Percentiles rank a stretch among this genome's conserved stretches.
Conservation (phyloP, 2,329 filamentous ascomycete genomes). For the Drechslerella coelobrocha region DNA sequence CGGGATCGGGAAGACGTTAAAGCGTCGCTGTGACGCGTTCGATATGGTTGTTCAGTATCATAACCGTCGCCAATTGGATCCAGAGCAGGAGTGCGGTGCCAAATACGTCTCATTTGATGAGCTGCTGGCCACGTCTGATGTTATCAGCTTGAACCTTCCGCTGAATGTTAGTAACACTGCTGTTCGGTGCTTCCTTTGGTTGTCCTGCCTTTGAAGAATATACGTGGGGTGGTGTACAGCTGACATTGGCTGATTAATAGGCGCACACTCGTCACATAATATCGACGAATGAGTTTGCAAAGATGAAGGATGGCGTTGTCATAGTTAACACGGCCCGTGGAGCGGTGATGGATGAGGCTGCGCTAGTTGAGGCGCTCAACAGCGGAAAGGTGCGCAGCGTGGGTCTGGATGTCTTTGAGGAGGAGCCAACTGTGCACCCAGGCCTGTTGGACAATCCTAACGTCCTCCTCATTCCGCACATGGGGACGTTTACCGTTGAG, state of each 20-base stretch:
- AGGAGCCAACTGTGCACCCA: slow-evolving; percentile 78
- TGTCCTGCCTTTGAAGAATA: background rate
- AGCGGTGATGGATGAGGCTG: slow-evolving; percentile 80
- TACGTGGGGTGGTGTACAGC: slow-evolving; percentile 2
- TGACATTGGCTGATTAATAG: slow-evolving; percentile 26
- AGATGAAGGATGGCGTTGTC: slow-evolving; percentile 79
- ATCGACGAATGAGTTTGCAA: slow-evolving; percentile 71
- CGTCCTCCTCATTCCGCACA: slow-evolving; percentile 79
- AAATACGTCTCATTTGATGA: slow-evolving; percentile 77
- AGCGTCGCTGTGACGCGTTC: slow-evolving; percentile 75
- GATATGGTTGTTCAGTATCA: slow-evolving; percentile 78
- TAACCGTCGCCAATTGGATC: slow-evolving; percentile 71
- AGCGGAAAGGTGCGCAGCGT: slow-evolving; percentile 72
- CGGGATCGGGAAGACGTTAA: slow-evolving; percentile 79
- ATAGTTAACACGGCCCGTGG: slow-evolving; percentile 84
- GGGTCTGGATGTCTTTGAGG: slow-evolving; percentile 82
- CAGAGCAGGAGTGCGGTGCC: slow-evolving; percentile 65
- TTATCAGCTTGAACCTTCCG: slow-evolving; percentile 80
- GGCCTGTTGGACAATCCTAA: slow-evolving; percentile 73
- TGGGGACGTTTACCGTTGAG: slow-evolving; percentile 82
- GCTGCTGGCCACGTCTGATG: slow-evolving; percentile 72
- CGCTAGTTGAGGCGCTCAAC: slow-evolving; percentile 75
- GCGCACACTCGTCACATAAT: slow-evolving; percentile 75
- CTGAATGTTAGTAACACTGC: slow-evolving; percentile 71
- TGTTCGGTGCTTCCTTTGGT: slow-evolving; percentile 1